Base-by-base conservation (phyloP, 345 rosid species). In the Aquilaria malaccensis region DNA sequence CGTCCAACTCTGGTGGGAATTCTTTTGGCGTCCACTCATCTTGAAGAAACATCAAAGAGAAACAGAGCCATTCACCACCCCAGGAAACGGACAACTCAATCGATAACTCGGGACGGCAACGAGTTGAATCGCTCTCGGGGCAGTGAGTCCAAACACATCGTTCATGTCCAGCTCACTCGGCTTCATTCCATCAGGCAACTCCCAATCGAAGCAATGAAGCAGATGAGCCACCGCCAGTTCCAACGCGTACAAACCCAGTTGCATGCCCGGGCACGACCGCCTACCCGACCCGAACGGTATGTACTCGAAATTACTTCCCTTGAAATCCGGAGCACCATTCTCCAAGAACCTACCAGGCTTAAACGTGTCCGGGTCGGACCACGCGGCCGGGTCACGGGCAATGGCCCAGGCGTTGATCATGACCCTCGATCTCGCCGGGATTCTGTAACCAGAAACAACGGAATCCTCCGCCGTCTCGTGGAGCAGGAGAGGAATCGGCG, bases 201-300 rank as follows among this genome's bases (percentile, higher is more conserved):
- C 80, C 93, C 93, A 88, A 1, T 78, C 74, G 60, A 88, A 88
- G 49, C 82, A 86, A 56, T 88, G 93, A 30, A 88, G 86, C 71
- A 88, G 61, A 65, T 86, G 73, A 22, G 83, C 90, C 31, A 84
- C 86, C 0, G 83, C 80, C 13, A 83, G 71, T 55, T 88, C 93
- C 65, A 87, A 70, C 2, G 81, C 80, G 45, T 87, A 87, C 58
- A 87, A 75, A 58, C 95, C 95, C 3, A 87, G 80, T 62, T 82
- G 85, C 95, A 85, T 87, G 7, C 93, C 96, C 1, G 93, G 96
- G 56, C 96, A 88, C 0, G 96, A 85, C 63, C 90, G 76, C 52
- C 96, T 80, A 67, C 93, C 93, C 60, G 93, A 88, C 58, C 96
- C 93, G 53, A 88, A 85, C 1, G 90, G 93, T 9, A 88, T 76